Evolutionary conservation across 345 rosid genomes (phyloP).

Genomic region (Nasturtium officinale): DNA sequence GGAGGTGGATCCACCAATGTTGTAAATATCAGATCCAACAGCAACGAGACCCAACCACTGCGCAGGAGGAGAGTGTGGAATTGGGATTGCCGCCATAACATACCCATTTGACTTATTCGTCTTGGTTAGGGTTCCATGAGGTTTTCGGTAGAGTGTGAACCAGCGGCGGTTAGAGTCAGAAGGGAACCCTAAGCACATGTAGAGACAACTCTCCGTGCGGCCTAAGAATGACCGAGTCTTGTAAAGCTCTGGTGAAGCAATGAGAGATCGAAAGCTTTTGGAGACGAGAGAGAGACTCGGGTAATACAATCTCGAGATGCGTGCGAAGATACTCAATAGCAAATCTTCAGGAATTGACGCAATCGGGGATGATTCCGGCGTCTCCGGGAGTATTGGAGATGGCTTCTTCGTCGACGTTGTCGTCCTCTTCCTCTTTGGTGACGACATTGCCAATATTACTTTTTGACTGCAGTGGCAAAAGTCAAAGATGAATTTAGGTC

Average conservation of each 20-base stretch:
- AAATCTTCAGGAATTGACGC: slow-evolving; percentile 1
- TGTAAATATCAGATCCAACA: slow-evolving; percentile 53
- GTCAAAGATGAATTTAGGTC: neutral
- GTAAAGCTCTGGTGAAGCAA: slow-evolving; percentile 58
- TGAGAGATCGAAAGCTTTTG: slow-evolving; percentile 49
- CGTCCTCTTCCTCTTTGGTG: neutral
- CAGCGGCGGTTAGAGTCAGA: neutral
- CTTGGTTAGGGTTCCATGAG: slow-evolving; percentile 25
- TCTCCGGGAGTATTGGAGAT: neutral
- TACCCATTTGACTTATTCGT: neutral
- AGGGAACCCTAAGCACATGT: slow-evolving; percentile 54
- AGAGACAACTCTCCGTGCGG: slow-evolving; percentile 27
- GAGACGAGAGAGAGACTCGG: slow-evolving; percentile 63
- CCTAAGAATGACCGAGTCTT: slow-evolving; percentile 43
- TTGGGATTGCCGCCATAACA: neutral
- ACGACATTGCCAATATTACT: neutral
- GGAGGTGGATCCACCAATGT: slow-evolving; percentile 57
- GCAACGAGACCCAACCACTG: slow-evolving; percentile 50
- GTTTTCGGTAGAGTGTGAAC: slow-evolving; percentile 1
- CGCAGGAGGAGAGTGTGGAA: slow-evolving; percentile 36
- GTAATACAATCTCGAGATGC: slow-evolving; percentile 56
- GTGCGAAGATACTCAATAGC: slow-evolving; percentile 2
- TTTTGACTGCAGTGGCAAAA: neutral
- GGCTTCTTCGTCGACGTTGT: neutral
- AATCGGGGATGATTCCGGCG: neutral